A percentile compares a stretch with the other conserved stretches of the same genome.
Evolutionary conservation across 2,329 filamentous ascomycete genomes (phyloP).

Genomic region (Akanthomyces dipterigenus): DNA sequence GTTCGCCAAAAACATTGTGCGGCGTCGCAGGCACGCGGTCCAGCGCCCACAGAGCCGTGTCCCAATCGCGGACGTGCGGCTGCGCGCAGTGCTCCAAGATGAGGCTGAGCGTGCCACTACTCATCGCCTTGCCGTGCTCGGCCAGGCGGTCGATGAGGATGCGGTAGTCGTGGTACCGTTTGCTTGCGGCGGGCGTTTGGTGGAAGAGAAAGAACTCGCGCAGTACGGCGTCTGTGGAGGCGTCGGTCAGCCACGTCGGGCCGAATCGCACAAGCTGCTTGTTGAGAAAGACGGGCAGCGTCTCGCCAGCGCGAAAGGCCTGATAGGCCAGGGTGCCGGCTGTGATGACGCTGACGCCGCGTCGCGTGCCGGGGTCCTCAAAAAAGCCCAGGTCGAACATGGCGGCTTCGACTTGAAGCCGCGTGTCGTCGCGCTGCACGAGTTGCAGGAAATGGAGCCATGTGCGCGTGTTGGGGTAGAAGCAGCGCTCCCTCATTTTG

Average conservation of each 20-base stretch:
- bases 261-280: slow-evolving; percentile 39
- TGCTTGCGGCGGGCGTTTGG: slow-evolving; percentile 14
- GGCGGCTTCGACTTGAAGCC: slow-evolving; percentile 37
- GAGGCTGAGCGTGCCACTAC: slow-evolving; percentile 29
- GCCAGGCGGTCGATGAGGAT: slow-evolving; percentile 20
- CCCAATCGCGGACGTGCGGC: slow-evolving; percentile 21
- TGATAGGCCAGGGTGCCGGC: slow-evolving; percentile 36
- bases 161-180: slow-evolving; percentile 22
- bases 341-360: slow-evolving; percentile 35
- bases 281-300: slow-evolving; percentile 30
- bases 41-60: slow-evolving; percentile 26
- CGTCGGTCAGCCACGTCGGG: slow-evolving; percentile 34
- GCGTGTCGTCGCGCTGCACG: slow-evolving; percentile 52
- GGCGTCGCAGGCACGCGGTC: slow-evolving; percentile 13
- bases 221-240: slow-evolving; percentile 32
- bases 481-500: slow-evolving; percentile 34
- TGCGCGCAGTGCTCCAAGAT: slow-evolving; percentile 28
- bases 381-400: slow-evolving; percentile 42
- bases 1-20: slow-evolving; percentile 11
- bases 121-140: slow-evolving; percentile 20
- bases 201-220: slow-evolving; percentile 36
- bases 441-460: slow-evolving; percentile 45
- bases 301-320: slow-evolving; percentile 29
- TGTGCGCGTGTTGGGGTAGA: slow-evolving; percentile 36
- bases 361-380: slow-evolving; percentile 27